These are phyloP conservation scores for Solanum corneliomulleri DNA, from an alignment of 257 asterid species.

Conservation along the genomic window DNA sequence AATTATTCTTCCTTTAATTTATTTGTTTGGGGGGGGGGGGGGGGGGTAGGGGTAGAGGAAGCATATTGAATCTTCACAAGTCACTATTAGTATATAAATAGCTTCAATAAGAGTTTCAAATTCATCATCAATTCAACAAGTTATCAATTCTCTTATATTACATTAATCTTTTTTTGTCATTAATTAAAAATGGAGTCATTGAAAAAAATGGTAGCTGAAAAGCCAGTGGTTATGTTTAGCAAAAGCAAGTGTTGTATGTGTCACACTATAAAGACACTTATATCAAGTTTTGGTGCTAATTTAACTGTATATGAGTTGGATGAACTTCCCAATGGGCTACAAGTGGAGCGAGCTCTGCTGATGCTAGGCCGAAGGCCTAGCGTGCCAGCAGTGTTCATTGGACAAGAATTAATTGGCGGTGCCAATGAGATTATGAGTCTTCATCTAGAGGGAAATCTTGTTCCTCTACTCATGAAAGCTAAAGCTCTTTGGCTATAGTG, in stretches of 20 bases:
- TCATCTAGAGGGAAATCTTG: slow-evolving; percentile 52
- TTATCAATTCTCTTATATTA: not conserved
- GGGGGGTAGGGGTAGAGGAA: not conserved
- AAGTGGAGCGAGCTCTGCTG: slow-evolving; percentile 44
- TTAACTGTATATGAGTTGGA: slow-evolving; percentile 51
- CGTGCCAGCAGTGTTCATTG: slow-evolving; percentile 63
- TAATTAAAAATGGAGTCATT: slow-evolving; percentile 32
- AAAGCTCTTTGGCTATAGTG: slow-evolving; percentile 49
- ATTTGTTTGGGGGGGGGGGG: too few species aligned
- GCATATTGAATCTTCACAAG: not conserved
- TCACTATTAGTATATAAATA: not conserved
- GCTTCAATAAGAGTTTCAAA: not conserved
- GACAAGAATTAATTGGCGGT: slow-evolving; percentile 53
- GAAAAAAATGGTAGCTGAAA: slow-evolving; percentile 34
- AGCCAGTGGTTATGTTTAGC: slow-evolving; percentile 76
- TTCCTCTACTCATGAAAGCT: slow-evolving; percentile 64
- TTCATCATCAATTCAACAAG: not conserved
- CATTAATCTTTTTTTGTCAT: not conserved
- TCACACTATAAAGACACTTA: slow-evolving; percentile 53
- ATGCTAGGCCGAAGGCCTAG: slow-evolving; percentile 18
- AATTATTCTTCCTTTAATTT: not conserved
- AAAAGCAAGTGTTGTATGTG: slow-evolving; percentile 57
- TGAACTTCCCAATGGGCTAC: slow-evolving; percentile 42
- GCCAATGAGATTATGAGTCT: slow-evolving; percentile 70
- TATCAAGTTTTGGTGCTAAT: slow-evolving; percentile 62